phyloP scores from a whole-genome alignment of 352 stramenopile species.

The Globisporangium lucens region DNA sequence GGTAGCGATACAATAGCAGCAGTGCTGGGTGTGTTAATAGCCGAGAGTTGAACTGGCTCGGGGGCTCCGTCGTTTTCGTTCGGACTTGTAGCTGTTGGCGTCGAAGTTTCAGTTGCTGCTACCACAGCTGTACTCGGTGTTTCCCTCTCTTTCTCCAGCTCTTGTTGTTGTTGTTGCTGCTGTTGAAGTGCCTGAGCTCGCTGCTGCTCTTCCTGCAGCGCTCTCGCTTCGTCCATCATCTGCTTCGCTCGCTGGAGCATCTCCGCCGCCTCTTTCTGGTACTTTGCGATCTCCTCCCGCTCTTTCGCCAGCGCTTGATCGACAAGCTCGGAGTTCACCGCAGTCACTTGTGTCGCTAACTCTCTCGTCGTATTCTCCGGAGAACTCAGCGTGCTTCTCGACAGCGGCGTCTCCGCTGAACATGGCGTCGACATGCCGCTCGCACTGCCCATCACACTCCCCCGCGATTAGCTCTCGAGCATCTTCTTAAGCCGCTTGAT shows the following conservation, averaged over 20 bases:
- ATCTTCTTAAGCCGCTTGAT: slow-evolving; percentile 86
- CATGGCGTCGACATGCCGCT: slow-evolving; percentile 38
- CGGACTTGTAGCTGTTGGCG: background rate
- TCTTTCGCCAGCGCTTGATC: slow-evolving; percentile 36
- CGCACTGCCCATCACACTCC: slow-evolving; percentile 20
- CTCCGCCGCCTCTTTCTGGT: slow-evolving; percentile 57
- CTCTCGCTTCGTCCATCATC: slow-evolving; percentile 77
- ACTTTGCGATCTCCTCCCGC: slow-evolving; percentile 60
- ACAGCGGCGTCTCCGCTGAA: background rate
- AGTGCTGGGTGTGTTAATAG: background rate
- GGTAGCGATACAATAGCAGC: background rate
- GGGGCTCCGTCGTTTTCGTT: background rate
- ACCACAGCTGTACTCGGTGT: background rate
- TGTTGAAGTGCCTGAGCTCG: slow-evolving; percentile 17
- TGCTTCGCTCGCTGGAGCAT: slow-evolving; percentile 65
- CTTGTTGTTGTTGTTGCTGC: background rate
- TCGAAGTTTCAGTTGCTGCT: background rate
- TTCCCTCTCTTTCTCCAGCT: background rate
- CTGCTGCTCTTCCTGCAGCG: slow-evolving; percentile 34
- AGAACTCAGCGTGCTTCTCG: slow-evolving; percentile 9
- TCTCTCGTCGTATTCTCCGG: slow-evolving; percentile 6
- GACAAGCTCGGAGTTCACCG: background rate
- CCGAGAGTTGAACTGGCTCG: background rate
- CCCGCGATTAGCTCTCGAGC: slow-evolving; percentile 54
- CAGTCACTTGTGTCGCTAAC: background rate